A percentile compares a stretch with the other conserved stretches of the same genome.
phyloP scores from a whole-genome alignment of 2,329 filamentous ascomycete genomes.

The Amylocarpus encephaloides region DNA sequence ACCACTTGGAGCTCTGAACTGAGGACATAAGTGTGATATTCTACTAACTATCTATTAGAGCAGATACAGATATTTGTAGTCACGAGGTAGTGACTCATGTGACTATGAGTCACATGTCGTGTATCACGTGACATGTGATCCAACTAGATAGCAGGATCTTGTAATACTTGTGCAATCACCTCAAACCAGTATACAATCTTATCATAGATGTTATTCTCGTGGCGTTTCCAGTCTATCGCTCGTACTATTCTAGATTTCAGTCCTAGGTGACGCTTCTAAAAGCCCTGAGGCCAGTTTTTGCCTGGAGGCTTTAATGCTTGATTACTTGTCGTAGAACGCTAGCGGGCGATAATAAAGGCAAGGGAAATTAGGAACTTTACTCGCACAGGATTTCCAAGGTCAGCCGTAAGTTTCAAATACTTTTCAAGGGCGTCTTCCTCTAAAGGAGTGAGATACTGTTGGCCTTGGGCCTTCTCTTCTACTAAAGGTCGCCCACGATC shows the following conservation, averaged over 20 bases:
- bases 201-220: conserved; percentile 23
- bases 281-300: background rate
- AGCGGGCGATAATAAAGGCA: conserved; percentile 6
- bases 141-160: background rate
- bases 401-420: conserved; percentile 3
- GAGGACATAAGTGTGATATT: too few relatives aligned
- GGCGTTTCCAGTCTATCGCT: background rate
- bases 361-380: conserved; percentile 7
- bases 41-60: too few relatives aligned
- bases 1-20: too few relatives aligned
- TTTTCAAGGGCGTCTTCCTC: conserved; percentile 25
- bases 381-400: conserved; percentile 17
- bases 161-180: conserved; percentile 22
- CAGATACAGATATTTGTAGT: too few relatives aligned
- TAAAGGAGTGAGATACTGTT: conserved; percentile 26
- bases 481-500: conserved; percentile 21
- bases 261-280: conserved; percentile 1
- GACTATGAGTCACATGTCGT: too few relatives aligned
- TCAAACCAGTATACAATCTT: conserved; percentile 31
- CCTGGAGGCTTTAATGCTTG: background rate
- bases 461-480: conserved; percentile 24
- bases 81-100: too few relatives aligned
- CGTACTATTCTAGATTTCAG: background rate
- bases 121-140: too few relatives aligned
- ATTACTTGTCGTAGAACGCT: conserved; percentile 14